phyloP scores from a whole-genome alignment of 345 rosid species.

The Murraya paniculata region DNA sequence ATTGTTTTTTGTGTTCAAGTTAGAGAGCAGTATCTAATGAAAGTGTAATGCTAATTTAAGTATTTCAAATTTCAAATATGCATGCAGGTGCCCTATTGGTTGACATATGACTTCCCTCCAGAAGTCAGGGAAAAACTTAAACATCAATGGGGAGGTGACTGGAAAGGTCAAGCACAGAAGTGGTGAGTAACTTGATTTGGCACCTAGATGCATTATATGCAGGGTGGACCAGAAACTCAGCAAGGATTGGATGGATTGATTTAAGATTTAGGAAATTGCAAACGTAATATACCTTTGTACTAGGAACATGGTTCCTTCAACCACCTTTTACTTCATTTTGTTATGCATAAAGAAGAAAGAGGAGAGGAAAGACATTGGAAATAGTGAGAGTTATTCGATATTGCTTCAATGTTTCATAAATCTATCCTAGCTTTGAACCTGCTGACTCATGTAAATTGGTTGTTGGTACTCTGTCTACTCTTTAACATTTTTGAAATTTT shows the following conservation, averaged over 20 bases:
- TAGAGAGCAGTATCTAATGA: not conserved
- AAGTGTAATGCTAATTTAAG: not conserved
- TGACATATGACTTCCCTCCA: slow-evolving; percentile 90
- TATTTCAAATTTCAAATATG: slow-evolving; percentile 1
- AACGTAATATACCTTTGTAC: not conserved
- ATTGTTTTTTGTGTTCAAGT: not conserved
- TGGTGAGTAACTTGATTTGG: slow-evolving; percentile 49
- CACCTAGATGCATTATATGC: not conserved
- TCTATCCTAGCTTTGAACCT: not conserved
- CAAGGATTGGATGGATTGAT: slow-evolving; percentile 1
- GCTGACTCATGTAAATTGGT: not conserved
- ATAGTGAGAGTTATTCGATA: not conserved
- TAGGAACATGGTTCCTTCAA: not conserved
- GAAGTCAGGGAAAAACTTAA: slow-evolving; percentile 81
- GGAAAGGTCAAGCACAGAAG: slow-evolving; percentile 98
- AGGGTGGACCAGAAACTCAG: not conserved
- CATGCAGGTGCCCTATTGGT: slow-evolving; percentile 75
- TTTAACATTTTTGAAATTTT: not conserved
- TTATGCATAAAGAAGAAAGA: not conserved
- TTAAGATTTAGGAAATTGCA: not conserved
- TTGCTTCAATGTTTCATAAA: not conserved
- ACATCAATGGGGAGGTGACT: slow-evolving; percentile 80
- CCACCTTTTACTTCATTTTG: not conserved
- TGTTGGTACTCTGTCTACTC: not conserved
- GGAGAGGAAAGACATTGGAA: not conserved